Conservation (phyloP, 257 asterid species). For the Primulina eburnea region DNA sequence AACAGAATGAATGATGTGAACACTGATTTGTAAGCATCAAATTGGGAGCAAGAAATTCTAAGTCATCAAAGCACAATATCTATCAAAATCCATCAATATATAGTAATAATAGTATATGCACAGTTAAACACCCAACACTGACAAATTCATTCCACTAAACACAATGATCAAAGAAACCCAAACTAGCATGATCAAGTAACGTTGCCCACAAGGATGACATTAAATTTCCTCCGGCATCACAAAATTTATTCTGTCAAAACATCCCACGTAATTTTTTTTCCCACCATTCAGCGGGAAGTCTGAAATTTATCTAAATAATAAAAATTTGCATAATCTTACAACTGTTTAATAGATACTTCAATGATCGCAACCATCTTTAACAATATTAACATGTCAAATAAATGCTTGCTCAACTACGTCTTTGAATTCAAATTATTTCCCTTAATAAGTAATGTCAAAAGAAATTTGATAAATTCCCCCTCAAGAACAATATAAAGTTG, state of each 20-base stretch:
- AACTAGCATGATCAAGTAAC: slow-evolving; percentile 11
- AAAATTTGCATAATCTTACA: too few relatives aligned
- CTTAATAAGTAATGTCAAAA: too few relatives aligned
- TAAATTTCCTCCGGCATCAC: background rate
- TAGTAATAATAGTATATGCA: background rate
- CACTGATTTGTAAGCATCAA: slow-evolving; percentile 10
- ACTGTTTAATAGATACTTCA: too few relatives aligned
- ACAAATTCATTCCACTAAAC: slow-evolving; percentile 23
- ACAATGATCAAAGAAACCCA: slow-evolving; percentile 8
- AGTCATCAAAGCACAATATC: background rate
- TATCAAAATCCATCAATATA: background rate
- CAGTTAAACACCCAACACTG: background rate
- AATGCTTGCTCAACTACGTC: background rate
- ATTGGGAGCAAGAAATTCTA: background rate
- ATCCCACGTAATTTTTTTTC: background rate
- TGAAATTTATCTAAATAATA: too few relatives aligned
- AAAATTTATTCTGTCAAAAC: background rate
- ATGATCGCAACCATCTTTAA: background rate
- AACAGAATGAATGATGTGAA: background rate
- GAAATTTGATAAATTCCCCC: background rate
- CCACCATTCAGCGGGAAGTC: background rate
- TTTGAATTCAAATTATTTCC: background rate
- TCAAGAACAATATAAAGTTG: background rate
- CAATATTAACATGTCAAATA: background rate
- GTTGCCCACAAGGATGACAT: background rate